phyloP scores from a whole-genome alignment of 768 basidiomycete species.

The Mycena amicta region DNA sequence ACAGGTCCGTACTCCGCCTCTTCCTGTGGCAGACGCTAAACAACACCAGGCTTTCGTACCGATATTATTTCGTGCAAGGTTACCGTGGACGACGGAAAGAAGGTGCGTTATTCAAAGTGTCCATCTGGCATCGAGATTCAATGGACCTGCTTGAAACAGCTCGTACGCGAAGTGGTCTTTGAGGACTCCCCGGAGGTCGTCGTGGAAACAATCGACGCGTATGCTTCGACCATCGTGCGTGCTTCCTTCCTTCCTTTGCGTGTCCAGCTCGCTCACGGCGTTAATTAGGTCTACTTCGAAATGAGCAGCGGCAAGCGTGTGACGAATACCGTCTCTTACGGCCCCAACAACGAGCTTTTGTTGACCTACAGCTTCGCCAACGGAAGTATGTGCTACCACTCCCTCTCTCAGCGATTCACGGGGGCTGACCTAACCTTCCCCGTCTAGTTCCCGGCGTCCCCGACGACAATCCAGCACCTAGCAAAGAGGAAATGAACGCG shows the following conservation, averaged over 20 bases:
- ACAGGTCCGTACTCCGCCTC: neutral
- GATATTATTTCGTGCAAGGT: conserved; percentile 11
- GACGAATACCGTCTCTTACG: conserved; percentile 17
- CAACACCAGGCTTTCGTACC: neutral
- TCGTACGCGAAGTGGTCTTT: conserved; percentile 11
- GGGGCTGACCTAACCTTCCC: neutral
- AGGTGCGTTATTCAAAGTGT: too few species aligned
- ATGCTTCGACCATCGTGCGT: conserved; percentile 11
- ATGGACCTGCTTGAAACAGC: too few species aligned
- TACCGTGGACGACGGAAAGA: conserved; percentile 12
- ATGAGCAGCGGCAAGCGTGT: conserved; percentile 9
- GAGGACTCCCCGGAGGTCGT: neutral
- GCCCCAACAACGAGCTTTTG: conserved; percentile 7
- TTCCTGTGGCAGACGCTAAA: too few species aligned
- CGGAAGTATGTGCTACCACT: conserved; percentile 6
- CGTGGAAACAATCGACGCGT: conserved; percentile 5
- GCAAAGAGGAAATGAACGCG: conserved; percentile 13
- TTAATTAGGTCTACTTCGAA: conserved; percentile 15
- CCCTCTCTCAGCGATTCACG: neutral
- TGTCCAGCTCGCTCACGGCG: too few species aligned
- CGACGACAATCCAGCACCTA: too few species aligned
- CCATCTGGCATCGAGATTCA: too few species aligned
- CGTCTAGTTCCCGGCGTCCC: conserved; percentile 6
- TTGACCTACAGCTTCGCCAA: conserved; percentile 16
- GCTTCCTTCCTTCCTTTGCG: neutral